Conservation (phyloP, 768 basidiomycete genomes). For the Auricularia auricula-judae region DNA sequence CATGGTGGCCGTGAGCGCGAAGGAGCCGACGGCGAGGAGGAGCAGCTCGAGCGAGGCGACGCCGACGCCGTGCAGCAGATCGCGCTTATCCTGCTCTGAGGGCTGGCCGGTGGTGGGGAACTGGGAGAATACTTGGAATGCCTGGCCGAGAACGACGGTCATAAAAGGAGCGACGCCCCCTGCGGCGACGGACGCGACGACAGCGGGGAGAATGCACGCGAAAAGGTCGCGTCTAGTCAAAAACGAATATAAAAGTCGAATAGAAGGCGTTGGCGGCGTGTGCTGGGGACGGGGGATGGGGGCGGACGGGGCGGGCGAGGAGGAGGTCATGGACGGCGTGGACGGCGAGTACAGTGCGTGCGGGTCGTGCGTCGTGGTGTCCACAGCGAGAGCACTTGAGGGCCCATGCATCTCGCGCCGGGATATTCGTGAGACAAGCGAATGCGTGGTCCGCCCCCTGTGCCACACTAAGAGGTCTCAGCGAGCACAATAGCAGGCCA, state of each 20-base stretch:
- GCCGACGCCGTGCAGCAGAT: slow-evolving; percentile 39
- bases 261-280: slow-evolving; percentile 34
- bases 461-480: background rate
- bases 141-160: slow-evolving; percentile 69
- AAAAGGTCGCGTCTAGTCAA: slow-evolving; percentile 45
- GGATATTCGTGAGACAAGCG: background rate
- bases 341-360: background rate
- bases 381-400: background rate
- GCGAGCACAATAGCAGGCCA: background rate
- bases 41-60: slow-evolving; percentile 55
- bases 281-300: background rate
- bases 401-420: background rate
- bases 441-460: background rate
- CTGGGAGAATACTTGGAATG: slow-evolving; percentile 59
- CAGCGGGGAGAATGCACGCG: slow-evolving; percentile 51
- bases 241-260: slow-evolving; percentile 58
- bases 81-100: slow-evolving; percentile 13
- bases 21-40: slow-evolving; percentile 50
- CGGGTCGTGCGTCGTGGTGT: background rate
- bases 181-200: slow-evolving; percentile 46
- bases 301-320: background rate
- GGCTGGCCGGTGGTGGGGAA: slow-evolving; percentile 30
- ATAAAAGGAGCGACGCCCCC: slow-evolving; percentile 77
- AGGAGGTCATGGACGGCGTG: background rate
- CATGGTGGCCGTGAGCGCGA: slow-evolving; percentile 64